Base-by-base conservation (phyloP, 805 yeast genomes). In the Candida ovalis region DNA sequence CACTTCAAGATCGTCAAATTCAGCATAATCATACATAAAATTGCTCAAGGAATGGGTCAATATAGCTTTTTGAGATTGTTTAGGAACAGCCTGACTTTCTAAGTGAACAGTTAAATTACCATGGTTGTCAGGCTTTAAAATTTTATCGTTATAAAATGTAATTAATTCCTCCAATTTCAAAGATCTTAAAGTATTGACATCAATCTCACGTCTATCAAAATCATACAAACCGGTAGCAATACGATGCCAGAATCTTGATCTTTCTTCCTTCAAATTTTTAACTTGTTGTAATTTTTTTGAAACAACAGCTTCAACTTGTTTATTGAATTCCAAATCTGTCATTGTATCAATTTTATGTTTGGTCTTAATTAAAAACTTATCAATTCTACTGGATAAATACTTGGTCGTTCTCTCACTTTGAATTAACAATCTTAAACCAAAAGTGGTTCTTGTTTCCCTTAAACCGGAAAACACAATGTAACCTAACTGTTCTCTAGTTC, bases 401-500 rank as follows among this genome's bases (percentile, higher is more conserved):
- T 76, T 78, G 2, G 94, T 74, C 2, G 88, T 68, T 62, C 85
- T 80, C 64, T 89, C 97, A 50, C 94, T 84, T 69, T 92, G 99
- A 44, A 91, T 76, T 55, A 91, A 70, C 13, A 94, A 67, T 58
- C 94, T 75, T 55, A 82, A 77, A 13, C 92, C 91, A 62, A 80
- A 75, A 5, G 85, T 78, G 21, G 94, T 84, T 61, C 95, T 78
- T 3, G 88, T 78, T 51, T 75, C 75, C 51, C 85, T 72, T 23
- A 77, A 70, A 0, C 95, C 87, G 40, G 94, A 82, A 62, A 88
- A 89, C 0, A 92, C 99, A 53, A 92, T 90, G 60, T 92, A 92
- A 2, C 99, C 99, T 28, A 92, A 75, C 66, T 94, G 98, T 69
- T 92, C 98, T 58, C 88, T 85, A 6, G 99, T 92, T 67, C 99